Percentiles rank a stretch among this genome's conserved stretches.
phyloP scores from a whole-genome alignment of 495 filamentous ascomycete species.

The Aspergillus nanangensis region DNA sequence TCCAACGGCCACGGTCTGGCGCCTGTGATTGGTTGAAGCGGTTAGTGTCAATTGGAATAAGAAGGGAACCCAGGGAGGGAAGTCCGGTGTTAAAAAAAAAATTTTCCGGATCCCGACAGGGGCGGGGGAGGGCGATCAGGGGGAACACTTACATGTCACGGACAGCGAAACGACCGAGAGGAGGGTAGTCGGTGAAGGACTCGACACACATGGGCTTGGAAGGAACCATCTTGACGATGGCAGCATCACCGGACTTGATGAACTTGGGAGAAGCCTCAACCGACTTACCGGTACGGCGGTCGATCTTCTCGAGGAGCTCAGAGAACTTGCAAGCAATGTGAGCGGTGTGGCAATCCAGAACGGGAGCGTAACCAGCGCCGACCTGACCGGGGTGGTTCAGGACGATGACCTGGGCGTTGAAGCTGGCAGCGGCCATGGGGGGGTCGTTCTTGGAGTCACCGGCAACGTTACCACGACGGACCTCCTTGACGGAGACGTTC shows the following conservation, averaged over 20 bases:
- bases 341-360: constrained; percentile 98
- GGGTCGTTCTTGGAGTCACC: constrained; percentile 99
- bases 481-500: constrained; percentile 99
- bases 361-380: constrained; percentile 96
- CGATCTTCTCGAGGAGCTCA: constrained; percentile 99
- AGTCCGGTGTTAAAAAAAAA: too few relatives aligned
- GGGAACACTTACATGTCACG: constrained; percentile 55
- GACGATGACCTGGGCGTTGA: constrained; percentile 99
- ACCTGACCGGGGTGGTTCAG: constrained; percentile 99
- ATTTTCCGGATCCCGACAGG: not conserved
- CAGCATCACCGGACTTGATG: constrained; percentile 99
- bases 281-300: constrained; percentile 99
- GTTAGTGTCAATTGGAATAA: too few relatives aligned
- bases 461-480: constrained; percentile 99
- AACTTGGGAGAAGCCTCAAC: constrained; percentile 90
- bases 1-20: constrained; percentile 95
- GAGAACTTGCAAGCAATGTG: constrained; percentile 99
- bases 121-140: not conserved
- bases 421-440: constrained; percentile 78
- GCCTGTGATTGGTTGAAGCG: too few relatives aligned
- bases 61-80: too few relatives aligned
- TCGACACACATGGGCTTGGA: constrained; percentile 99
- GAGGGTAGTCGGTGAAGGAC: constrained; percentile 98
- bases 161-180: constrained; percentile 98
- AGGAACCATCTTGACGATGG: constrained; percentile 99